These are phyloP conservation scores for Conticribra weissflogii DNA, from an alignment of 108 stramenopile genomes.

Conservation along the genomic window DNA sequence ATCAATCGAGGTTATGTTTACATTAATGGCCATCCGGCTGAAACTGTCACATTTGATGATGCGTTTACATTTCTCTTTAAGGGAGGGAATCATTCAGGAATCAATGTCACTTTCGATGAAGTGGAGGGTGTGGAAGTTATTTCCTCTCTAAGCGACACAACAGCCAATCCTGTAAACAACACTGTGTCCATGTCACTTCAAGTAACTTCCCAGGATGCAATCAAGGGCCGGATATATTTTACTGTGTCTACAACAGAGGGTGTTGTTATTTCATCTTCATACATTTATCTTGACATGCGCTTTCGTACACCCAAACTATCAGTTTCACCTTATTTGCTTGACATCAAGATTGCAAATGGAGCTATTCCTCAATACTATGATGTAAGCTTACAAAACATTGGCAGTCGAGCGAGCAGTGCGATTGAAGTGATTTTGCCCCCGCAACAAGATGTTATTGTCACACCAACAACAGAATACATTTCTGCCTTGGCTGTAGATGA, in stretches of 20 bases:
- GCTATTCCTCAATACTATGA: conserved; percentile 17
- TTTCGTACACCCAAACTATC: conserved; percentile 24
- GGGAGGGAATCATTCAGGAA: conserved; percentile 26
- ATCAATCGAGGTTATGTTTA: conserved; percentile 11
- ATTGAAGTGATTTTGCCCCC: conserved; percentile 25
- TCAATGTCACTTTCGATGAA: conserved; percentile 20
- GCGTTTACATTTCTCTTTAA: conserved; percentile 19
- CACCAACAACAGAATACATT: conserved; percentile 13
- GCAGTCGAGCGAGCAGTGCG: conserved; percentile 14
- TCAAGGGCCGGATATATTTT: conserved; percentile 21
- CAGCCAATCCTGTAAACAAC: conserved; percentile 7
- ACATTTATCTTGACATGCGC: conserved; percentile 30
- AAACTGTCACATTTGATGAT: conserved; percentile 6
- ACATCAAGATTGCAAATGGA: conserved; percentile 3
- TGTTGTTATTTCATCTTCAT: conserved; percentile 12
- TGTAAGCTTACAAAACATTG: conserved; percentile 26
- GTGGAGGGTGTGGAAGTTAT: conserved; percentile 1
- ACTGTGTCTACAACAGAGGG: conserved; percentile 23
- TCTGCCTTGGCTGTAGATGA: conserved; percentile 32
- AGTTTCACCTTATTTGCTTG: conserved; percentile 2
- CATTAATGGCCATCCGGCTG: conserved; percentile 18
- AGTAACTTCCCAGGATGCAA: conserved; percentile 7
- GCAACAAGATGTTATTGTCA: conserved; percentile 1
- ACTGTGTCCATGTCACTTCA: conserved; percentile 28
- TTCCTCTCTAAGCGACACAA: conserved; percentile 10